Percentiles rank a stretch among this genome's conserved stretches.
phyloP scores from a whole-genome alignment of 2,329 filamentous ascomycete species.

The Sporothrix euskadiensis region DNA sequence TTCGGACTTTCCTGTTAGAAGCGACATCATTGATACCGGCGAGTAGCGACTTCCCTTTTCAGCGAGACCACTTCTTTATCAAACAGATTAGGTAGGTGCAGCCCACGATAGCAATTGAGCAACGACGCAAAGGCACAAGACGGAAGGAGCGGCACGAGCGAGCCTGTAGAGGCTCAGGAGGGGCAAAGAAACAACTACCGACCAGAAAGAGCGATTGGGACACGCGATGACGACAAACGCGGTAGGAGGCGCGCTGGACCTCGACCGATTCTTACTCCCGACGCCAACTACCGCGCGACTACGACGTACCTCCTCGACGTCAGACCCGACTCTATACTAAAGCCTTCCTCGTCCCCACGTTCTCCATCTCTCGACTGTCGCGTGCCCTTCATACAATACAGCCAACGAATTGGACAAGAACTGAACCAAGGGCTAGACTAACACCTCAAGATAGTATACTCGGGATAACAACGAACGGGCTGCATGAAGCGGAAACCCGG shows the following conservation, averaged over 20 bases:
- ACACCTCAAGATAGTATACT: background rate
- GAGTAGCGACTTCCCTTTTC: background rate
- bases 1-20: background rate
- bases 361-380: background rate
- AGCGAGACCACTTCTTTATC: background rate
- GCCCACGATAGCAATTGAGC: background rate
- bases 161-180: background rate
- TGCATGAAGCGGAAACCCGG: conserved; percentile 30
- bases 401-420: background rate
- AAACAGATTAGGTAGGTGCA: background rate
- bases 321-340: background rate
- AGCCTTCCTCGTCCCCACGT: background rate
- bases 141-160: background rate
- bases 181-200: background rate
- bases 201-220: conserved; percentile 1
- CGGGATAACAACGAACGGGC: conserved; percentile 20
- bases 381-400: background rate
- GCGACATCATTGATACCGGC: background rate
- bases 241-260: background rate
- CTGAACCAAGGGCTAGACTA: background rate
- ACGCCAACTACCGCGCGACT: background rate
- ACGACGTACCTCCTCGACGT: background rate
- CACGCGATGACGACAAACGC: background rate
- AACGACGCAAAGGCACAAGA: background rate
- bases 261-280: background rate